Conservation (phyloP, 1,139 yeast species). For the Magnusiomyces paraingens region DNA sequence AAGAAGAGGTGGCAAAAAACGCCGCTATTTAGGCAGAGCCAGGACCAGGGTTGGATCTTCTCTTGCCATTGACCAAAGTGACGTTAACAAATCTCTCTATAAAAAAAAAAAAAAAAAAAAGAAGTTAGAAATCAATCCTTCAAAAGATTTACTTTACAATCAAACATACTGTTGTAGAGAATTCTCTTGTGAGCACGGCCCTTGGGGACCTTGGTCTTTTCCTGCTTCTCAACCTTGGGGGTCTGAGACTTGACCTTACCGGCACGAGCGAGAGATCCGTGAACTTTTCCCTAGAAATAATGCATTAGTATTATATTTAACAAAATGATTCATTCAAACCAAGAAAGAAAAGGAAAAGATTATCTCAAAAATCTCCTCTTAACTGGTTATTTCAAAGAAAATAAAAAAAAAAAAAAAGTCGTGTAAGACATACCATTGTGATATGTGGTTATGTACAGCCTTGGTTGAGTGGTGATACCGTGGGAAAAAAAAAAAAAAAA, state of each 20-base stretch:
- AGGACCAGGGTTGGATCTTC: slow-evolving; percentile 96
- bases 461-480: background rate
- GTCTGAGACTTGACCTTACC: slow-evolving; percentile 99
- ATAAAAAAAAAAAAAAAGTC: background rate
- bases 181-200: slow-evolving; percentile 98
- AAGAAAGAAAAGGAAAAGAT: background rate
- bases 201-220: slow-evolving; percentile 61
- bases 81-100: slow-evolving; percentile 85
- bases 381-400: no score
- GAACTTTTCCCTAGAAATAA: slow-evolving; percentile 3
- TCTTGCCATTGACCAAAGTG: slow-evolving; percentile 96
- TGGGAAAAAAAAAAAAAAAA: background rate
- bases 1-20: no score
- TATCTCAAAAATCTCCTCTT: no score
- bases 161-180: slow-evolving; percentile 78
- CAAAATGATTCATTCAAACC: background rate
- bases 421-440: background rate
- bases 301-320: background rate
- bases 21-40: slow-evolving; percentile 33
- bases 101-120: background rate
- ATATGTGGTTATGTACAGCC: background rate
- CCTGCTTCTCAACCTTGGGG: slow-evolving; percentile 92
- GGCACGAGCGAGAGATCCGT: slow-evolving; percentile 77
- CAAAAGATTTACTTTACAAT: background rate
- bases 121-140: background rate